Conservation (phyloP, 805 yeast genomes). For the Metschnikowia sp. region DNA sequence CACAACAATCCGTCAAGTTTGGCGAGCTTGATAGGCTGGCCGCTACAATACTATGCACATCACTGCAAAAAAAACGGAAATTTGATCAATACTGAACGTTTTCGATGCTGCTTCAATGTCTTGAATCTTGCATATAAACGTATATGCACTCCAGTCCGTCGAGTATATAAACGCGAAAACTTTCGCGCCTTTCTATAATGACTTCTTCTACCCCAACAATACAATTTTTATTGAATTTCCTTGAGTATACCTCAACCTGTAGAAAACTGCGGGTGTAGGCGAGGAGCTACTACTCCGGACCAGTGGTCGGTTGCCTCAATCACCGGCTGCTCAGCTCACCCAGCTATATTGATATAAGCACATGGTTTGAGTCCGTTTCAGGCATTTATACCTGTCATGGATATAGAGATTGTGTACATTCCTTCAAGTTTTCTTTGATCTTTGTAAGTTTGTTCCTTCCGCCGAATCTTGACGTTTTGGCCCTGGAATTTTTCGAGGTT, state of each 20-base stretch:
- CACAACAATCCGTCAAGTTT: neutral
- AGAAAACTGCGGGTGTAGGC: conserved; percentile 15
- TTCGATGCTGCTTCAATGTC: neutral
- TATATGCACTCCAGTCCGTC: neutral
- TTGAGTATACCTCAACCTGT: conserved; percentile 2
- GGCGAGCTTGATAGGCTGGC: neutral
- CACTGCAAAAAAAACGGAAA: too few species aligned
- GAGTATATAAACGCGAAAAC: neutral
- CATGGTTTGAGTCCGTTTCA: conserved; percentile 48
- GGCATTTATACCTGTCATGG: conserved; percentile 31
- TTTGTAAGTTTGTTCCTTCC: too few species aligned
- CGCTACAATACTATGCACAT: neutral
- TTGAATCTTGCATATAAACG: neutral
- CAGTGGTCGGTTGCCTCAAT: conserved; percentile 9
- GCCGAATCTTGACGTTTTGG: too few species aligned
- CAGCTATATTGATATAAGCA: conserved; percentile 35
- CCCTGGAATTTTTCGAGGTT: too few species aligned
- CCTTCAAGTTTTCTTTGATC: neutral
- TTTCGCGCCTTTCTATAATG: neutral
- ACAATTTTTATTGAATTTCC: neutral
- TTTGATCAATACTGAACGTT: too few species aligned
- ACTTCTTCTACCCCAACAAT: conserved; percentile 1
- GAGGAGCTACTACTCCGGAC: conserved; percentile 8
- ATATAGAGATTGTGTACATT: conserved; percentile 47
- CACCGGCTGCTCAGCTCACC: conserved; percentile 18